These are phyloP conservation scores for Cadophora luteo-olivacea DNA, from an alignment of 2,329 filamentous ascomycete genomes.

Conservation along the genomic window DNA sequence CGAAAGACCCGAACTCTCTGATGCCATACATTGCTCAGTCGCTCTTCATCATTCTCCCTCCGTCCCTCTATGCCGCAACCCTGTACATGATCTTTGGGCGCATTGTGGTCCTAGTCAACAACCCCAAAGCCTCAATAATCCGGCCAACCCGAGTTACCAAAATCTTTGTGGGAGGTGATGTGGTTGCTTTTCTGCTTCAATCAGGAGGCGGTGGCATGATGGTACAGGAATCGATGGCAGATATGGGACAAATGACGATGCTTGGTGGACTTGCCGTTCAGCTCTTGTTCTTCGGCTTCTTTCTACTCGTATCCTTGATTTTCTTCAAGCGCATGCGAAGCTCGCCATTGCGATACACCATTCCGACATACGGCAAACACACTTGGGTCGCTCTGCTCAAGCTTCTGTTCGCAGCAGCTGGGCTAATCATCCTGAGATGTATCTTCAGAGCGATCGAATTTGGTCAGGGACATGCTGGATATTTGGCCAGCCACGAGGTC, in stretches of 20 bases:
- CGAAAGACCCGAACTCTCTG: constrained; percentile 41
- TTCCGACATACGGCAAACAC: constrained; percentile 26
- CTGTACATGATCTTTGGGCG: constrained; percentile 44
- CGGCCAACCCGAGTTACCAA: constrained; percentile 55
- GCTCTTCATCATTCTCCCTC: constrained; percentile 42
- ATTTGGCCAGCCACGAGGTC: constrained; percentile 19
- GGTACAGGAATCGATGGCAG: constrained; percentile 14
- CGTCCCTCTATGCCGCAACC: constrained; percentile 43
- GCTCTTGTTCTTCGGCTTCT: constrained; percentile 56
- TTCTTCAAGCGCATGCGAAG: constrained; percentile 50
- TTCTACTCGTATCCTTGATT: constrained; percentile 50
- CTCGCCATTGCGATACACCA: constrained; percentile 15
- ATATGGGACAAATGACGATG: constrained; percentile 50
- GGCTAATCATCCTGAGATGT: constrained; percentile 52
- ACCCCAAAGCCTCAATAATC: constrained; percentile 46
- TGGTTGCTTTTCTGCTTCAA: constrained; percentile 60
- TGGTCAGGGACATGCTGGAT: constrained; percentile 1
- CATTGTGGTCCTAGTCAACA: constrained; percentile 36
- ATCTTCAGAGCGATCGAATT: constrained; percentile 39
- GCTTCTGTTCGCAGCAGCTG: constrained; percentile 48
- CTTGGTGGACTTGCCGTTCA: constrained; percentile 55
- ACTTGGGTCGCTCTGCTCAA: constrained; percentile 47
- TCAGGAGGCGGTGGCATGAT: constrained; percentile 41
- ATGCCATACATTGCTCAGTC: constrained; percentile 42
- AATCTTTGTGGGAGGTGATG: constrained; percentile 61